Base-by-base conservation (phyloP, 805 yeast genomes). In the Saccharomycopsis fibuligera region DNA sequence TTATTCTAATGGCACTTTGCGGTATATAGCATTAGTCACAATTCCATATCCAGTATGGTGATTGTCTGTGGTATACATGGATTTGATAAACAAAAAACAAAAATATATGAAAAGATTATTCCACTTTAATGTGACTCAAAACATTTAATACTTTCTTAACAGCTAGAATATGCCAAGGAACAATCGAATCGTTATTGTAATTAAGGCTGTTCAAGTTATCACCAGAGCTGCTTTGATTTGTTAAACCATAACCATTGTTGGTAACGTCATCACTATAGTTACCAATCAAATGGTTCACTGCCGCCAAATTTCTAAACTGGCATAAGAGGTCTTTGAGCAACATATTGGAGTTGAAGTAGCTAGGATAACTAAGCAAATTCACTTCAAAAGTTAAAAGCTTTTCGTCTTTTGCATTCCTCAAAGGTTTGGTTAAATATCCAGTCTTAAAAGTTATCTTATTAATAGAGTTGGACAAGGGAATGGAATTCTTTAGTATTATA, bases 151-250 rank as follows among this genome's bases (percentile, higher is more conserved):
- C 68, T 56, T 79, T 83, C 27, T 76, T 70, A 9, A 86, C 93
- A 0, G 88, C 80, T 12, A 75, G 63, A 22, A 85, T 72, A 61
- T 86, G 91, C 83, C 89, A 82, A 23, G 95, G 95, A 2, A 79
- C 68, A 35, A 80, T 63, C 0, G 75, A 66, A 12, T 62, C 60
- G 3, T 56, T 42, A 31, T 42, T 29, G 27, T 29, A 19, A 19
- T 17, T 39, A 17, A 14, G 16, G 39, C 36, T 24, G 40, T 38
- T 38, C 12, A 35, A 14, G 19, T 27, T 47, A 14, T 50, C 48
- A 22, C 38, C 33, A 10, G 17, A n/a, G 4, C 25, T 21, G 2
- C 21, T 43, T 3, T 33, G 24, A 21, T 27, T 44, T 5, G 35
- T 35, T 9, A 37, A 48, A 3, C 46, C 39, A 29, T 25, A 30